phyloP scores from a whole-genome alignment of 208 protist genomes.

The Leishmania aethiopica region DNA sequence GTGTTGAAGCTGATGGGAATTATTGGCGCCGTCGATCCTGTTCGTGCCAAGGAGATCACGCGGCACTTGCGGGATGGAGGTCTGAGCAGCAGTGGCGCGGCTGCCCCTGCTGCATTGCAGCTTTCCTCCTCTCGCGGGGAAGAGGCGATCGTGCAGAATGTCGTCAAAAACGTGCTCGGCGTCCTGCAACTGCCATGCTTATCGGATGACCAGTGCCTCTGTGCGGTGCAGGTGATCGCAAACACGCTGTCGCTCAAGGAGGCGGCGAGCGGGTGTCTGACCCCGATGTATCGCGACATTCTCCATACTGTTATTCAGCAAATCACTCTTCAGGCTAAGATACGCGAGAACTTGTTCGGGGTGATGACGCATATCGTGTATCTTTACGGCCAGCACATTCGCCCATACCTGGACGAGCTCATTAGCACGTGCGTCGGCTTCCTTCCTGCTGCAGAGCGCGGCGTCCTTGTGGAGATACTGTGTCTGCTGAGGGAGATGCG shows the following conservation, averaged over 20 bases:
- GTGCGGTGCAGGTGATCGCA: constrained; percentile 73
- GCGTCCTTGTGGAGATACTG: constrained; percentile 71
- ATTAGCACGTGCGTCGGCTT: constrained; percentile 56
- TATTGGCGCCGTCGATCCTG: constrained; percentile 86
- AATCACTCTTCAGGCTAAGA: constrained; percentile 54
- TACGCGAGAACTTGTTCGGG: constrained; percentile 63
- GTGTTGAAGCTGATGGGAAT: constrained; percentile 91
- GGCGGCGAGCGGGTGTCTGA: constrained; percentile 44
- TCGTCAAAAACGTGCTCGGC: constrained; percentile 72
- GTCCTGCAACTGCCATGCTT: constrained; percentile 84
- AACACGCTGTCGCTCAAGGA: constrained; percentile 75
- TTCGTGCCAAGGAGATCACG: constrained; percentile 81
- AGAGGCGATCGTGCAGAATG: constrained; percentile 73
- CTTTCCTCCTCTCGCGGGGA: constrained; percentile 38
- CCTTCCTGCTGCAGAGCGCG: constrained; percentile 53
- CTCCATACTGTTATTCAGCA: constrained; percentile 73
- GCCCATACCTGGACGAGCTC: constrained; percentile 68
- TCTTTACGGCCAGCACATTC: constrained; percentile 68
- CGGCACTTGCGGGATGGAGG: constrained; percentile 52
- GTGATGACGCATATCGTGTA: constrained; percentile 64
- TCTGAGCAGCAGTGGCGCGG: constrained; percentile 29
- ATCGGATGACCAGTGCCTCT: constrained; percentile 83
- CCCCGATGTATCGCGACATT: constrained; percentile 61
- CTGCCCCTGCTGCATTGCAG: constrained; percentile 23
- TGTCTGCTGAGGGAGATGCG: constrained; percentile 73